Conservation (phyloP, 306 rosid genomes). For the Lathyrus sativus region DNA sequence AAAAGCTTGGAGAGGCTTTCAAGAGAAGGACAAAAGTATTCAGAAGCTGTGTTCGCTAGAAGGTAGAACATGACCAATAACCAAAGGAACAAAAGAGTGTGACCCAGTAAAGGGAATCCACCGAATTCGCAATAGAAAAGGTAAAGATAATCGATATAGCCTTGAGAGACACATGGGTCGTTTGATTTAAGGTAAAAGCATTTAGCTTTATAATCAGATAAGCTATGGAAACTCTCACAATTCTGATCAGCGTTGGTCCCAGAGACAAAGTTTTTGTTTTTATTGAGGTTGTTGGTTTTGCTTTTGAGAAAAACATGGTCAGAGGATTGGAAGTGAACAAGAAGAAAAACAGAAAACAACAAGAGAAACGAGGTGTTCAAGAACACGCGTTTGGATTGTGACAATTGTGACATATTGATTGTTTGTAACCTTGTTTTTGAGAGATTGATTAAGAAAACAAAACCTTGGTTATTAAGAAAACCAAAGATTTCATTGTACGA, state of each 20-base stretch:
- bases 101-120: conserved; percentile 44
- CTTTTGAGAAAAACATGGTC: conserved; percentile 36
- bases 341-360: conserved; percentile 39
- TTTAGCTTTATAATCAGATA: conserved; percentile 44
- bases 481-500: background rate
- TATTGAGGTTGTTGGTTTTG: background rate
- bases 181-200: conserved; percentile 51
- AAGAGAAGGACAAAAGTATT: conserved; percentile 61
- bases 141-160: conserved; percentile 52
- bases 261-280: background rate
- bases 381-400: conserved; percentile 38
- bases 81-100: conserved; percentile 51
- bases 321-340: conserved; percentile 41
- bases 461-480: conserved; percentile 37
- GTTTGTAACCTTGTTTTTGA: background rate
- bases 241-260: conserved; percentile 7
- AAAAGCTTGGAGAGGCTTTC: conserved; percentile 49
- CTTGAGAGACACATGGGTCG: conserved; percentile 54
- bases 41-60: conserved; percentile 57
- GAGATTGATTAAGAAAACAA: conserved; percentile 16
- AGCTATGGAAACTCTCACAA: conserved; percentile 46
- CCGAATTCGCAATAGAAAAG: conserved; percentile 63
- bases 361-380: conserved; percentile 51
- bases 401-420: conserved; percentile 11
- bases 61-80: conserved; percentile 55